A percentile compares a stretch with the other conserved stretches of the same genome.
These are phyloP conservation scores for Mycena citricolor DNA, from an alignment of 1,284 basidiomycete species.

Conservation along the genomic window DNA sequence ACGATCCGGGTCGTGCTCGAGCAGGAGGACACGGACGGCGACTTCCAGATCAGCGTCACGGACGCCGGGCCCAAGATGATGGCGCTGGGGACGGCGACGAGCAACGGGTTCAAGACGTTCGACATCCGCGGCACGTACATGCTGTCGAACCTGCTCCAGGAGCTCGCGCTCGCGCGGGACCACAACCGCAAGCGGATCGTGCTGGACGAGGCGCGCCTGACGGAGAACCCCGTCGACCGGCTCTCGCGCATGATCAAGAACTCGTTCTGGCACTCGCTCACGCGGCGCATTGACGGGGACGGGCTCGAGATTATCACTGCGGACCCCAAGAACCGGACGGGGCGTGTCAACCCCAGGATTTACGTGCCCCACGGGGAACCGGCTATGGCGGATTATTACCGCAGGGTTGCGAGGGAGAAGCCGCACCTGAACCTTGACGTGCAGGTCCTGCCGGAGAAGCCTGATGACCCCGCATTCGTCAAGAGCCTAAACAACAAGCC, in stretches of 20 bases:
- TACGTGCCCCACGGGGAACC: conserved; percentile 93
- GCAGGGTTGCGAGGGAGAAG: conserved; percentile 77
- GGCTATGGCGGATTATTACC: conserved; percentile 93
- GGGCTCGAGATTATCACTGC: conserved; percentile 95
- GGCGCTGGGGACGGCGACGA: conserved; percentile 92
- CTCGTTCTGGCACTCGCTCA: conserved; percentile 98
- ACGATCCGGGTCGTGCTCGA: conserved; percentile 95
- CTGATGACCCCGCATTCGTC: conserved; percentile 87
- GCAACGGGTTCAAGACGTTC: conserved; percentile 96
- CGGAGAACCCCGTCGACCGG: conserved; percentile 96
- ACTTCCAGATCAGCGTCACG: conserved; percentile 95
- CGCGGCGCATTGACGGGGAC: conserved; percentile 94
- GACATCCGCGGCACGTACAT: conserved; percentile 97
- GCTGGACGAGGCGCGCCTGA: conserved; percentile 93
- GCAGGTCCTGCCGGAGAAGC: conserved; percentile 81
- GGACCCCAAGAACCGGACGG: conserved; percentile 95
- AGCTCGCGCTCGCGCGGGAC: conserved; percentile 95
- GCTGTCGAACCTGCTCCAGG: conserved; percentile 98
- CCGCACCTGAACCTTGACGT: conserved; percentile 91
- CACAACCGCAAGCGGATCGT: conserved; percentile 95
- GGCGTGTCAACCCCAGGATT: conserved; percentile 84
- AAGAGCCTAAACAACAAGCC: conserved; percentile 93
- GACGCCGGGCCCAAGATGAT: conserved; percentile 97
- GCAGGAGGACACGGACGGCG: conserved; percentile 97
- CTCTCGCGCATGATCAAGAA: conserved; percentile 97